phyloP scores from a whole-genome alignment of 371 early-diverging fungal species.

The Choanephora cucurbitarum region DNA sequence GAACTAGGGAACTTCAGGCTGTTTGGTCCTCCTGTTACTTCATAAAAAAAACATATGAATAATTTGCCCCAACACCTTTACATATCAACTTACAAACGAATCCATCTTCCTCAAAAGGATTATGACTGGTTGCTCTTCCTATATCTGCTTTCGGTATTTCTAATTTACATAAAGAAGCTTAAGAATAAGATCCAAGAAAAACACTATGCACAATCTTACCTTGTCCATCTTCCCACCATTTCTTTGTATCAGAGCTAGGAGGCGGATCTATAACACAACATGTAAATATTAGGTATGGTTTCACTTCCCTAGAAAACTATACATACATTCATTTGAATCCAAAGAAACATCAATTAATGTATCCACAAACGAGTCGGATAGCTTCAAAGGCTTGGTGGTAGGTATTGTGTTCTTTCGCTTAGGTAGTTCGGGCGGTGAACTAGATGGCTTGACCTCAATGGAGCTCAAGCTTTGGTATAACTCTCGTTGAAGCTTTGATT shows the following conservation, averaged over 20 bases:
- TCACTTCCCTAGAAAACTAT: too few relatives aligned
- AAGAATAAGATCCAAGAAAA: too few relatives aligned
- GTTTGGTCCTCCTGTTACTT: constrained; percentile 10
- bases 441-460: constrained; percentile 19
- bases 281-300: too few relatives aligned
- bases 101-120: constrained; percentile 38
- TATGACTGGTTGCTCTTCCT: constrained; percentile 17
- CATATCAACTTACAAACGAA: constrained; percentile 6
- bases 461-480: constrained; percentile 48
- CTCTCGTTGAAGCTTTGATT: constrained; percentile 43
- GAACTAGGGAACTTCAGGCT: constrained; percentile 18
- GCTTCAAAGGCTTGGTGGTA: constrained; percentile 16
- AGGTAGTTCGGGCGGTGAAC: constrained; percentile 23
- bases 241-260: constrained; percentile 40
- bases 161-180: background rate
- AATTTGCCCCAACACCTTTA: background rate
- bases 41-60: background rate
- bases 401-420: constrained; percentile 19
- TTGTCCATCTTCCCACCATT: constrained; percentile 52
- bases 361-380: constrained; percentile 31
- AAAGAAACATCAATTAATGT: constrained; percentile 29
- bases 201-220: constrained; percentile 4
- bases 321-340: constrained; percentile 17
- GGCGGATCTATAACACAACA: constrained; percentile 42
- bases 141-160: constrained; percentile 35